Evolutionary conservation across 2,329 filamentous ascomycete species (phyloP).

Genomic region (Didymella keratinophila): DNA sequence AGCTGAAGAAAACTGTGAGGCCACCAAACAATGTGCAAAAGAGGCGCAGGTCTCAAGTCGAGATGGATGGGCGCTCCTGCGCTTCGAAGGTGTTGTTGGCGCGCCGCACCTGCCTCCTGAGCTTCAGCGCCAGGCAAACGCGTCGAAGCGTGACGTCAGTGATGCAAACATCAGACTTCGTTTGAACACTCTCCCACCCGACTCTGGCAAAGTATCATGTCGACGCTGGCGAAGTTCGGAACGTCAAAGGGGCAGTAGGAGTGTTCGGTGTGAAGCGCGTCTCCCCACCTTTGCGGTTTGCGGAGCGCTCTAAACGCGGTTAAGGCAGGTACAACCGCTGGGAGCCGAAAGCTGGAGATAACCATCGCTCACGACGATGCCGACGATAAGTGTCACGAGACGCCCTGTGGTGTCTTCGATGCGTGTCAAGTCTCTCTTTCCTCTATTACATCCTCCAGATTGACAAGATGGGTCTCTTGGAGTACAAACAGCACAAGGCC

Average conservation of each 20-base stretch:
- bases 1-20: not conserved
- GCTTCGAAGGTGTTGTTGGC: not conserved
- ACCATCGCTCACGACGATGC: constrained; percentile 18
- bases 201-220: not conserved
- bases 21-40: not conserved
- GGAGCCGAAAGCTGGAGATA: constrained; percentile 22
- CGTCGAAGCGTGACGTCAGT: constrained; percentile 2
- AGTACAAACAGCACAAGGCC: constrained; percentile 74
- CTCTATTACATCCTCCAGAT: not conserved
- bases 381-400: constrained; percentile 23
- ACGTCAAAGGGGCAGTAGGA: not conserved
- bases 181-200: not conserved
- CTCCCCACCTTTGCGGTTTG: constrained; percentile 13
- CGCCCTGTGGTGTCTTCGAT: constrained; percentile 3
- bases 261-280: constrained; percentile 10
- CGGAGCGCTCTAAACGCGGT: constrained; percentile 20
- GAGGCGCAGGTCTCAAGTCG: constrained; percentile 15
- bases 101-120: constrained; percentile 1
- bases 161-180: not conserved
- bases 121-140: not conserved
- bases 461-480: constrained; percentile 62
- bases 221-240: not conserved
- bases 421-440: constrained; percentile 4
- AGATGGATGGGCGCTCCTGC: not conserved
- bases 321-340: constrained; percentile 22